These are phyloP conservation scores for Triticum turgidum DNA, from an alignment of 176 grass and related monocot genomes.

Conservation along the genomic window DNA sequence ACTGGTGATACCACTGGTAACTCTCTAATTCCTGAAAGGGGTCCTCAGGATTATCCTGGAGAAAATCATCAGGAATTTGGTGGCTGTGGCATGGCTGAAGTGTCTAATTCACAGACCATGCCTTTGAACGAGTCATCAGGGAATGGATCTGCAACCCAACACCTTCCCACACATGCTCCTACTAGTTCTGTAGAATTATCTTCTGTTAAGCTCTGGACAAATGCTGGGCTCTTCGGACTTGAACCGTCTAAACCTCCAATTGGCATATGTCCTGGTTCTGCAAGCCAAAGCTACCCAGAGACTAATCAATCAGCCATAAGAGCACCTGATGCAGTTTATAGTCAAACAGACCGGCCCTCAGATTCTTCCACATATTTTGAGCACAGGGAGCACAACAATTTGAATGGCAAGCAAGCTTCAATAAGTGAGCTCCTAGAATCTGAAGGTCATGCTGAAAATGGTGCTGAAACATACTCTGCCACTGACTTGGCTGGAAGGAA, in stretches of 20 bases:
- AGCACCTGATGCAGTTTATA: constrained; percentile 25
- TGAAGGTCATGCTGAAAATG: constrained; percentile 36
- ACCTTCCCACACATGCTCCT: constrained; percentile 26
- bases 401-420: constrained; percentile 51
- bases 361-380: constrained; percentile 38
- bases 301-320: constrained; percentile 37
- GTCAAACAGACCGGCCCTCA: constrained; percentile 35
- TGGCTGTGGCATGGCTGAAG: constrained; percentile 35
- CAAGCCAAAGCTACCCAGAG: constrained; percentile 22
- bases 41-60: constrained; percentile 25
- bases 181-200: constrained; percentile 41
- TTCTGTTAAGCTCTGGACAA: constrained; percentile 94
- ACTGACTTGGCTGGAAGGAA: constrained; percentile 36
- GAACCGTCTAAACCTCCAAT: constrained; percentile 92
- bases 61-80: constrained; percentile 33
- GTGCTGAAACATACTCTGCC: constrained; percentile 13
- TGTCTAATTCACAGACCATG: constrained; percentile 25
- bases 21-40: constrained; percentile 44
- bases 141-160: constrained; percentile 23
- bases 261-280: constrained; percentile 40
- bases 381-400: constrained; percentile 17
- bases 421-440: constrained; percentile 52
- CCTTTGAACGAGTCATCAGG: background rate
- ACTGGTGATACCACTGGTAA: constrained; percentile 16
- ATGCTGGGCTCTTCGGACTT: constrained; percentile 96